Evolutionary conservation across 208 protist species (phyloP), one percentile per base, ranked within the genome.

Genomic region (Leishmania tarentolae): DNA sequence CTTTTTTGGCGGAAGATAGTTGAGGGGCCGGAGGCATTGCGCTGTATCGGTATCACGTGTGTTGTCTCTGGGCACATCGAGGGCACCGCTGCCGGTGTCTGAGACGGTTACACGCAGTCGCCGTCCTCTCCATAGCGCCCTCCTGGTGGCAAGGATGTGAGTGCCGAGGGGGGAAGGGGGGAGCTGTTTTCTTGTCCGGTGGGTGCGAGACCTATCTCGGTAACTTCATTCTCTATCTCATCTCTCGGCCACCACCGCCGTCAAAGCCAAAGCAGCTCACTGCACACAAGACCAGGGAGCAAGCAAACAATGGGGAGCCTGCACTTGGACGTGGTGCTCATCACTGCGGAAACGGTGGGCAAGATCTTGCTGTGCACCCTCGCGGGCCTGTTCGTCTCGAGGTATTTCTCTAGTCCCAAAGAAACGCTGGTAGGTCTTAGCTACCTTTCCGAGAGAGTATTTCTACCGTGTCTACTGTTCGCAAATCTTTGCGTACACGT

Each of bases 391-490:
- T 35, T 90, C 31, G 77, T 89, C 42, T 91, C 90, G 24, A 76
- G 84, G 35, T 87, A 91, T 70, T 93, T 93, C 59, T 47, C 63
- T 8, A 57, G 77, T 13, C 81, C 74, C 3, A 73, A 88, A 50
- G 61, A 79, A 53, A 93, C 84, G 46, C 76, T 88, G 65, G 89
- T 87, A 40, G 91, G 91, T 13, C 79, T 96, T 28, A 91, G 84
- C 71, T 88, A 88, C 76, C 91, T 96, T 47, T 87, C 89, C 40
- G 82, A 90, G 47, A 79, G 81, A 15, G 87, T 96, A 2, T 88
- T 96, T 40, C 86, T 96, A 53, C 93, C 93, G 17, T 94, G 89
- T 77, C 83, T 96, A 50, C 82, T 94, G 35, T 94, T 94, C 66
- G 83, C 87, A 0, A 94, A 92, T 57, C 86, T 96, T 5, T 91